Conservation (phyloP, 2,329 filamentous ascomycete genomes). For the Magnaporthales sp. region DNA sequence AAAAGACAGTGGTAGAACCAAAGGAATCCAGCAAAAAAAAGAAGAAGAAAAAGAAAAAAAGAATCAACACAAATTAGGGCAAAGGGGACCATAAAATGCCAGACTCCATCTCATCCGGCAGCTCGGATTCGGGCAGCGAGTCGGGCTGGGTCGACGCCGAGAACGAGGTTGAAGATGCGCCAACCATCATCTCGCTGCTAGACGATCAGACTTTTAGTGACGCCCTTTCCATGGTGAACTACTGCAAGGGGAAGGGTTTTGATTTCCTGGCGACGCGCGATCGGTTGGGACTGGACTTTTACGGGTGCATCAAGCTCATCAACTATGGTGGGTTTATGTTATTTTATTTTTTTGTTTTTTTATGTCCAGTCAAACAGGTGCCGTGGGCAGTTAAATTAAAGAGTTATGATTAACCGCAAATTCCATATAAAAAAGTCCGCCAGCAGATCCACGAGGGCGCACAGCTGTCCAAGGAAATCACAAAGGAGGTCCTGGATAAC, state of each 20-base stretch:
- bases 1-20: neutral
- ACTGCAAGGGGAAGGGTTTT: constrained; percentile 59
- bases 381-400: too few species aligned
- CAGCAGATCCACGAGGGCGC: constrained; percentile 33
- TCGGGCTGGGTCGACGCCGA: constrained; percentile 27
- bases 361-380: too few species aligned
- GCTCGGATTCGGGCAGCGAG: constrained; percentile 26
- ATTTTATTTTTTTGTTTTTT: neutral
- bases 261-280: constrained; percentile 56
- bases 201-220: constrained; percentile 58
- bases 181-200: constrained; percentile 59
- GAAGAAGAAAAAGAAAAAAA: neutral
- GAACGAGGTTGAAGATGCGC: constrained; percentile 48
- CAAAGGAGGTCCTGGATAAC: constrained; percentile 56
- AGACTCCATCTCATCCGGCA: constrained; percentile 16
- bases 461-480: constrained; percentile 47
- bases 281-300: constrained; percentile 56
- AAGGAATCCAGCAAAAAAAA: too few species aligned
- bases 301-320: constrained; percentile 65
- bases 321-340: constrained; percentile 46
- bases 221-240: constrained; percentile 54
- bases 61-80: neutral
- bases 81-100: constrained; percentile 6
- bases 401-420: neutral
- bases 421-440: constrained; percentile 29